Evolutionary conservation across 441 rosid genomes (phyloP).

Genomic region (Pelargonium fulgidum): DNA sequence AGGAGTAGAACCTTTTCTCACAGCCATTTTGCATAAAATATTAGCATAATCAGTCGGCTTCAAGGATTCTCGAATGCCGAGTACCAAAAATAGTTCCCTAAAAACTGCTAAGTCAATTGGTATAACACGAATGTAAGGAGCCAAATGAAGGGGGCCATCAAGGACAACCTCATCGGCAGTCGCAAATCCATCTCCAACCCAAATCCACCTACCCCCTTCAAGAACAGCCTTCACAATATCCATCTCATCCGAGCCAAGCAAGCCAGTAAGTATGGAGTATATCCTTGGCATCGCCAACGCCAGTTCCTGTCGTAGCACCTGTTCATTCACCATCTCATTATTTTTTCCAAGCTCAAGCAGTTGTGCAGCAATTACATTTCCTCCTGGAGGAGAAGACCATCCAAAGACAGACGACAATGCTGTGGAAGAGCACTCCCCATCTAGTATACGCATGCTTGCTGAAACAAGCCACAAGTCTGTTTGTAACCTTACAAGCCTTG

Average conservation of each 20-base stretch:
- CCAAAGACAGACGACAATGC: constrained; percentile 87
- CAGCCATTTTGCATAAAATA: constrained; percentile 75
- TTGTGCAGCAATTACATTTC: constrained; percentile 93
- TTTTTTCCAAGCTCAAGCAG: constrained; percentile 98
- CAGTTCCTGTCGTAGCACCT: constrained; percentile 76
- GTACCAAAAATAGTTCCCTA: constrained; percentile 76
- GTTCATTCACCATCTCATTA: constrained; percentile 76
- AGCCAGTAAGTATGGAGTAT: constrained; percentile 65
- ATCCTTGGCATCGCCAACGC: constrained; percentile 89
- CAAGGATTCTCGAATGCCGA: constrained; percentile 76
- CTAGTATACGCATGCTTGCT: constrained; percentile 94
- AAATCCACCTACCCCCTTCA: constrained; percentile 98
- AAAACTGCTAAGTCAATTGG: constrained; percentile 93
- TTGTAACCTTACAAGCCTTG: constrained; percentile 82
- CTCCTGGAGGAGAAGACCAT: constrained; percentile 94
- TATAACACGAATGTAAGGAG: constrained; percentile 89
- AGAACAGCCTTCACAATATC: constrained; percentile 95
- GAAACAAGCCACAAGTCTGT: constrained; percentile 94
- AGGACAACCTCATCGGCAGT: constrained; percentile 89
- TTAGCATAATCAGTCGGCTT: constrained; percentile 80
- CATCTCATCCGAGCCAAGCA: constrained; percentile 93
- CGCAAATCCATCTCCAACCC: constrained; percentile 99
- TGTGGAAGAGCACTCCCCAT: constrained; percentile 94
- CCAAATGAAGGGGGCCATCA: constrained; percentile 93
- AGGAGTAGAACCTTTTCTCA: constrained; percentile 61